Percentiles rank a stretch among this genome's conserved stretches.
Conservation (phyloP, 2,329 filamentous ascomycete species). For the Raffaelea ambrosiae region DNA sequence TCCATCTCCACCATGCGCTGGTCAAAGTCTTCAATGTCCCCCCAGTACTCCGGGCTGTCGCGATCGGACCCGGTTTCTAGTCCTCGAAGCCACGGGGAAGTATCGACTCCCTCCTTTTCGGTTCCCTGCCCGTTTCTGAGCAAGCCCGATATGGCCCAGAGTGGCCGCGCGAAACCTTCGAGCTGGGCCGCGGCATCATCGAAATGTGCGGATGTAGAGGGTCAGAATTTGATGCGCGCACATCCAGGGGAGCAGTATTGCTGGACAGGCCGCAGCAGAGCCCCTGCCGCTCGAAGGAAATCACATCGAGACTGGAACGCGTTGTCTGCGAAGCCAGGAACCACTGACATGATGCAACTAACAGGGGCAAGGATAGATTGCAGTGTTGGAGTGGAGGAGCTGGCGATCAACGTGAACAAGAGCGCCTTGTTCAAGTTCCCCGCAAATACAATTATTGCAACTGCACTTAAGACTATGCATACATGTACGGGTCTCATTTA, state of each 20-base stretch:
- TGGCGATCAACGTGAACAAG: too few species aligned
- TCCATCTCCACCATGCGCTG: constrained; percentile 48
- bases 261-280: constrained; percentile 24
- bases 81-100: constrained; percentile 21
- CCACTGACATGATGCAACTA: too few species aligned
- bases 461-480: too few species aligned
- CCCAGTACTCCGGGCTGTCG: constrained; percentile 34
- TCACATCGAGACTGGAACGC: constrained; percentile 25
- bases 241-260: constrained; percentile 23
- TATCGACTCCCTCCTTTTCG: neutral
- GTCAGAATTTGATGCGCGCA: constrained; percentile 27
- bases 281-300: constrained; percentile 23
- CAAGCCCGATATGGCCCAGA: constrained; percentile 18
- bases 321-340: constrained; percentile 36
- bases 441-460: too few species aligned
- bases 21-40: constrained; percentile 31
- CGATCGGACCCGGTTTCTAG: constrained; percentile 24
- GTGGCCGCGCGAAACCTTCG: constrained; percentile 33
- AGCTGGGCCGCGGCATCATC: constrained; percentile 35
- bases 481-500: too few species aligned
- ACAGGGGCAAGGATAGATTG: too few species aligned
- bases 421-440: too few species aligned
- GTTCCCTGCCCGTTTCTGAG: neutral
- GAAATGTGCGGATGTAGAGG: constrained; percentile 30
- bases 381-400: too few species aligned